Conservation (phyloP, 148 eudicot genomes). For the Limonium bicolor region DNA sequence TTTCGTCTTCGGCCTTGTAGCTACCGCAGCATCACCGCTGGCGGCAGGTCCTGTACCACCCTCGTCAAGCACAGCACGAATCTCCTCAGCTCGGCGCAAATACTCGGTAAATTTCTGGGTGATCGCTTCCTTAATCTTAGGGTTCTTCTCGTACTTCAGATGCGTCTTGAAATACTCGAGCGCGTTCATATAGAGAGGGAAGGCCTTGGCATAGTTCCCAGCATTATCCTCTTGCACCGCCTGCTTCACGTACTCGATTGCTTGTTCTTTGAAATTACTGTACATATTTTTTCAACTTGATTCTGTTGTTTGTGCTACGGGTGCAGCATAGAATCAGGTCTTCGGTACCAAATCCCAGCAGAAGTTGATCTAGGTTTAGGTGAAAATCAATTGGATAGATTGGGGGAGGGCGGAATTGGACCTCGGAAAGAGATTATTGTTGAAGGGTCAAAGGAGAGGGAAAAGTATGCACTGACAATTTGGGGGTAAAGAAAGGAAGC, state of each 20-base stretch:
- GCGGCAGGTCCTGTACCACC: constrained; percentile 64
- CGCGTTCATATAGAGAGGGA: constrained; percentile 91
- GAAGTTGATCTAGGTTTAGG: too few species aligned
- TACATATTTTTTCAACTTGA: constrained; percentile 32
- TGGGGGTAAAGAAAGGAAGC: too few species aligned
- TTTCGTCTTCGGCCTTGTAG: constrained; percentile 61
- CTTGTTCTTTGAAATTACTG: constrained; percentile 97
- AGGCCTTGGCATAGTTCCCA: constrained; percentile 86
- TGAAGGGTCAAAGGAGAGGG: too few species aligned
- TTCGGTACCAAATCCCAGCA: too few species aligned
- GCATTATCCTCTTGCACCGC: constrained; percentile 93
- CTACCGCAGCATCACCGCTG: constrained; percentile 72
- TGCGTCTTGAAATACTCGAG: constrained; percentile 87
- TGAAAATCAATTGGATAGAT: too few species aligned
- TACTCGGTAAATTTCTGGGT: constrained; percentile 88
- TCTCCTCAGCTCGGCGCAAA: constrained; percentile 91
- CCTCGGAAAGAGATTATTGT: too few species aligned
- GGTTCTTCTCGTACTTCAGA: constrained; percentile 88
- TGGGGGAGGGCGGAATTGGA: too few species aligned
- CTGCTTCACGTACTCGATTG: constrained; percentile 89
- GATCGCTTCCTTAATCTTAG: constrained; percentile 82
- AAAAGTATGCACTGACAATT: too few species aligned
- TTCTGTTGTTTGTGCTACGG: constrained; percentile 1
- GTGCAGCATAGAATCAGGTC: too few species aligned
- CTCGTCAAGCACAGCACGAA: constrained; percentile 77